These are phyloP conservation scores for Fagopyrum tataricum DNA, from an alignment of 148 eudicot genomes.

Conservation along the genomic window DNA sequence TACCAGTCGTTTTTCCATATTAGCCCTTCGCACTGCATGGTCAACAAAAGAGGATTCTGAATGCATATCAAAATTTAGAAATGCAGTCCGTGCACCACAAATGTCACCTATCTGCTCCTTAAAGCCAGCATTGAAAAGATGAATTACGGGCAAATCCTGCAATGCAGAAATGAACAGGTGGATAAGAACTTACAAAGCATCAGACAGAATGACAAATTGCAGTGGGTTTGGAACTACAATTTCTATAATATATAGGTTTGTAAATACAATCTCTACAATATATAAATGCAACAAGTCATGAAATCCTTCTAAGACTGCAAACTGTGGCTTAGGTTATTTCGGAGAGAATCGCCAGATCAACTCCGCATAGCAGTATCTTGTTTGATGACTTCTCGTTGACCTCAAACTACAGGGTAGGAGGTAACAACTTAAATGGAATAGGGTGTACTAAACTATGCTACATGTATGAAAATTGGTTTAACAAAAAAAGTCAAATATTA, in stretches of 20 bases:
- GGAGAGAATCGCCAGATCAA: neutral
- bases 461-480: neutral
- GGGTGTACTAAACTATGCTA: neutral
- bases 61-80: constrained; percentile 32
- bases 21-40: constrained; percentile 49
- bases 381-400: neutral
- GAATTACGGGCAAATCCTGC: constrained; percentile 71
- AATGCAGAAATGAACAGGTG: constrained; percentile 21
- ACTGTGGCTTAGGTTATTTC: neutral
- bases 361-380: neutral
- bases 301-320: neutral
- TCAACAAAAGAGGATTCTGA: constrained; percentile 39
- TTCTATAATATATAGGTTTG: neutral
- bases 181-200: constrained; percentile 16
- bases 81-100: constrained; percentile 50
- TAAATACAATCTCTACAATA: neutral
- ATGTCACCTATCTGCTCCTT: constrained; percentile 71
- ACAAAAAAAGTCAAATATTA: neutral
- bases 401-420: constrained; percentile 1
- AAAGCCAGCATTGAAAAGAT: constrained; percentile 63
- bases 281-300: neutral
- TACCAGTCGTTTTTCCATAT: constrained; percentile 74
- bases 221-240: neutral
- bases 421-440: neutral
- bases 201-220: constrained; percentile 15